Base-by-base conservation (phyloP, 2,329 filamentous ascomycete species). In the Didymella arachidicola region DNA sequence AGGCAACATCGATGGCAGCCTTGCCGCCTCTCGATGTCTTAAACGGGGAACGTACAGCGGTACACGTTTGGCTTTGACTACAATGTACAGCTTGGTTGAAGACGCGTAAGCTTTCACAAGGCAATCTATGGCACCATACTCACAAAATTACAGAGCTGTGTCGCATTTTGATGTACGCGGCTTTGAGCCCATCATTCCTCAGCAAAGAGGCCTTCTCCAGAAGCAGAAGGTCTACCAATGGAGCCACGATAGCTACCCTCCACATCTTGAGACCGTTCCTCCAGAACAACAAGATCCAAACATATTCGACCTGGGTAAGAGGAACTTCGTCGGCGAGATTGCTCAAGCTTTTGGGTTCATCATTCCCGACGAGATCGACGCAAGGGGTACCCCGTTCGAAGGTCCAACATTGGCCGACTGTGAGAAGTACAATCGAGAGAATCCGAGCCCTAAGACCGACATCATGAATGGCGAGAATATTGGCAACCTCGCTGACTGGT, bases 401-500 rank as follows among this genome's bases (percentile, higher is more conserved):
- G 57, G 57, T 3, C 57, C 57, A 11, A 56, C 52, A 6, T 18
- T 60, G n/a, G 53, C 57, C 11, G 57, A 60, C 11, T 60, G 57
- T 27, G 57, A 60, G 22, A 49, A 53, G 19, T 60, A 56, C 30
- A 60, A 60, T 22, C 43, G 18, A 16, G 52, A 56, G 29, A 36
- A 56, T 11, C 47, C 30, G 7, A 56, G 57, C 22, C 47, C 42
- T 3, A 60, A 56, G 11, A 60, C 57, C 18, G 57, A 60, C 12
- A 60, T 60, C 30, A 60, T 60, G 57, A 41, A 56, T 12, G 57
- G 57, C 16, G 52, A 56, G 43, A 60, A 60, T 27, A 6, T 60
- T 7, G 57, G 57, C 29, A 53, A 44, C 38, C 43, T 53, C 12
- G 43, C 29, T n/a, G 53, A 60, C n/a, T 60, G 57, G 57, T 60